These are phyloP conservation scores for Brassica balearica DNA, from an alignment of 441 rosid species.

Conservation along the genomic window DNA sequence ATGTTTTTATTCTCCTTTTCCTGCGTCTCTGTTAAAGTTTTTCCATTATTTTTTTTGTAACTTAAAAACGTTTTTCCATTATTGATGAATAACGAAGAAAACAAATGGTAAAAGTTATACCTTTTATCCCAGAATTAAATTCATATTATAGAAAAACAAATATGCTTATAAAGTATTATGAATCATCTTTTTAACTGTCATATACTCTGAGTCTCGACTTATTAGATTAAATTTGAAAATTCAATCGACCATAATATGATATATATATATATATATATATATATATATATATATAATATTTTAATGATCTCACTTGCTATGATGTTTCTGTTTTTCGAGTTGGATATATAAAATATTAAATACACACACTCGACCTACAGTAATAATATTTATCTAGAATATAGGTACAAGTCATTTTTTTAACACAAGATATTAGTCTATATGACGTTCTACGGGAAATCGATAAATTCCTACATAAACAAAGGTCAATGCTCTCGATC, in stretches of 20 bases:
- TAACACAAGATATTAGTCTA: no score
- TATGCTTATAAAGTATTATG: not conserved
- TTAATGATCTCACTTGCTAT: no score
- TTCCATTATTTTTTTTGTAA: slow-evolving; percentile 24
- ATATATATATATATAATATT: no score
- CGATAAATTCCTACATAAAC: no score
- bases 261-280: no score
- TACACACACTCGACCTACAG: no score
- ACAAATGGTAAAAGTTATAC: slow-evolving; percentile 34
- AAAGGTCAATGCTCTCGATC: no score
- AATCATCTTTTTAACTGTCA: not conserved
- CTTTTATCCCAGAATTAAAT: not conserved
- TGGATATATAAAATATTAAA: no score
- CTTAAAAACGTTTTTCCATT: slow-evolving; percentile 31
- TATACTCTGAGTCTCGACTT: not conserved
- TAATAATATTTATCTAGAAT: no score
- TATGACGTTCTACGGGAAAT: no score
- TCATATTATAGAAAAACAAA: not conserved
- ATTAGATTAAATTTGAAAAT: not conserved
- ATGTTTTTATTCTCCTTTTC: slow-evolving; percentile 47
- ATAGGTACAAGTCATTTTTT: no score
- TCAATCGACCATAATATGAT: not conserved
- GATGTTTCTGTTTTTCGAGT: no score
- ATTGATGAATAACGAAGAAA: slow-evolving; percentile 38
- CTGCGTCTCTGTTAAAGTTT: slow-evolving; percentile 46